Percentiles rank a stretch among this genome's conserved stretches.
Evolutionary conservation across 192 early-diverging fungal species (phyloP).

Genomic region (Borealophlyctis nickersoniae): DNA sequence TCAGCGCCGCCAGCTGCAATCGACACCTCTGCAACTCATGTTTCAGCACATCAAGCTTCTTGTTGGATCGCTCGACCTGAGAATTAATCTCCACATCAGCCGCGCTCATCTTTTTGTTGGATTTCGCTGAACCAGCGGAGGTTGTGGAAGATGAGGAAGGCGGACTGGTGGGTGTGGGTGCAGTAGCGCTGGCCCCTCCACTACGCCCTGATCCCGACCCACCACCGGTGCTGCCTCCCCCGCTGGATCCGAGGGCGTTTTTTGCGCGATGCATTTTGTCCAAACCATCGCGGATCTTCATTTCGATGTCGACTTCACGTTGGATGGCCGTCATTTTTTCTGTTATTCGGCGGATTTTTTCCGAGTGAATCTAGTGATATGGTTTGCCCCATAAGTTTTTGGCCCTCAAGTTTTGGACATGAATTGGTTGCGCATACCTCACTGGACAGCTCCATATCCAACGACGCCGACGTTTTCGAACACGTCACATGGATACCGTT

Average conservation of each 20-base stretch:
- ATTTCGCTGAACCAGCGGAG: background rate
- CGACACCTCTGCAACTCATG: constrained; percentile 47
- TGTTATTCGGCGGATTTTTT: constrained; percentile 32
- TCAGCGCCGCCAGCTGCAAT: constrained; percentile 38
- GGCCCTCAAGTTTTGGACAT: background rate
- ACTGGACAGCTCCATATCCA: constrained; percentile 29
- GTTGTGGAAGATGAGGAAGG: background rate
- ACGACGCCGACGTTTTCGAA: constrained; percentile 25
- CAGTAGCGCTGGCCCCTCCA: background rate
- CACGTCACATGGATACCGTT: constrained; percentile 41
- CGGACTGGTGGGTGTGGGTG: background rate
- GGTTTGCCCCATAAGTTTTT: too few relatives aligned
- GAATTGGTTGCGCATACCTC: constrained; percentile 16
- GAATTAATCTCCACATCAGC: constrained; percentile 33
- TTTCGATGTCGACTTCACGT: constrained; percentile 53
- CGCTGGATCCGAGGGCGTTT: background rate
- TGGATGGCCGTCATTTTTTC: constrained; percentile 54
- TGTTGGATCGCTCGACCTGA: constrained; percentile 37
- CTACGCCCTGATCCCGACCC: too few relatives aligned
- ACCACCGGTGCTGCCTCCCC: constrained; percentile 7
- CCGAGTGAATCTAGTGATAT: constrained; percentile 38
- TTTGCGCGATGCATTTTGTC: constrained; percentile 45
- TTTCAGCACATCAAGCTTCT: constrained; percentile 43
- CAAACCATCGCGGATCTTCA: constrained; percentile 54
- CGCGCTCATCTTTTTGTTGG: background rate